These are phyloP conservation scores for Eucalyptus erythrocorys DNA, from an alignment of 345 rosid genomes.

Conservation along the genomic window DNA sequence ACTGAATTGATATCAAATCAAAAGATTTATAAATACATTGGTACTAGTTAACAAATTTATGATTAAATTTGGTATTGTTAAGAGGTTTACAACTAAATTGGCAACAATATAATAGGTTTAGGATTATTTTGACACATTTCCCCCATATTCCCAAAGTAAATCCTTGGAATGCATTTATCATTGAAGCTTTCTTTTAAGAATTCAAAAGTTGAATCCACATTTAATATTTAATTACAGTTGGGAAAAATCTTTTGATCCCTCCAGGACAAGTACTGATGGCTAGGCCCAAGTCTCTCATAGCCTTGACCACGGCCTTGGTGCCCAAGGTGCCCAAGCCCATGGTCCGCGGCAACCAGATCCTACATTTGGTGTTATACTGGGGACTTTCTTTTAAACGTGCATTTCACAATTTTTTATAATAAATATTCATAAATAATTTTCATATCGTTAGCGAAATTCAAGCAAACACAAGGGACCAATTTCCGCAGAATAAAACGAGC, in stretches of 20 bases:
- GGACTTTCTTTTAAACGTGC: neutral
- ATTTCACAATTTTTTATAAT: neutral
- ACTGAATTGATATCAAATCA: fast-evolving
- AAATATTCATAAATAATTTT: neutral
- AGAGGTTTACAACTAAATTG: too few species aligned
- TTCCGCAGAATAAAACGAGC: neutral
- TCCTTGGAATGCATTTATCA: neutral
- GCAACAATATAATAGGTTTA: too few species aligned
- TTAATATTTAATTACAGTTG: neutral
- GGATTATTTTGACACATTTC: too few species aligned
- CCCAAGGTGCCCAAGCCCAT: neutral
- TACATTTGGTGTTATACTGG: neutral
- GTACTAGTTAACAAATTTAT: too few species aligned
- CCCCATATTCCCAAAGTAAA: neutral
- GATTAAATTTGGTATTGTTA: too few species aligned
- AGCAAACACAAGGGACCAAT: neutral
- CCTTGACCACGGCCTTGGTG: neutral
- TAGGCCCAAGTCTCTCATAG: neutral
- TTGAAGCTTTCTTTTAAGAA: neutral
- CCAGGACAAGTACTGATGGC: neutral
- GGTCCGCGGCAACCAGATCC: neutral
- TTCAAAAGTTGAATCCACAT: neutral
- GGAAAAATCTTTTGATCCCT: neutral
- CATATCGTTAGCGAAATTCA: neutral
- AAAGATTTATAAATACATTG: too few species aligned